Percentiles rank a stretch among this genome's conserved stretches.
Conservation (phyloP, 306 rosid genomes). For the Pueraria montana region DNA sequence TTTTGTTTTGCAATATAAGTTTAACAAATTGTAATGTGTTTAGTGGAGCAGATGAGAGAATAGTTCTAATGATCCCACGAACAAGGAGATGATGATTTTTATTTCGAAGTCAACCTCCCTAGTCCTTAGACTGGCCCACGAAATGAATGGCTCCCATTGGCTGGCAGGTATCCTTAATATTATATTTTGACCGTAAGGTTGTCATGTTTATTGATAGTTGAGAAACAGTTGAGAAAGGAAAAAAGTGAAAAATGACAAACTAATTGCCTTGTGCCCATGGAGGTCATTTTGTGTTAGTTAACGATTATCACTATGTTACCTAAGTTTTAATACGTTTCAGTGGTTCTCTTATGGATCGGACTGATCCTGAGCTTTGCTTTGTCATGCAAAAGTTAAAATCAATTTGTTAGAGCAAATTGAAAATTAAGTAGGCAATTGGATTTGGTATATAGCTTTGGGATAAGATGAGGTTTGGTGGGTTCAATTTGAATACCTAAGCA, state of each 20-base stretch:
- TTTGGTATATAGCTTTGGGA: not conserved
- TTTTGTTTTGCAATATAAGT: not conserved
- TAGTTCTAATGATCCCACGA: not conserved
- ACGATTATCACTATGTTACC: constrained; percentile 7
- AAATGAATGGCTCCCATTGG: constrained; percentile 11
- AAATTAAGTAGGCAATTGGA: constrained; percentile 38
- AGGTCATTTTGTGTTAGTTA: not conserved
- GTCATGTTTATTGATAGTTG: constrained; percentile 1
- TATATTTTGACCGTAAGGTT: constrained; percentile 12
- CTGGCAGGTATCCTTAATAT: not conserved
- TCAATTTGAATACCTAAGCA: constrained; percentile 11
- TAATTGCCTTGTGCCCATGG: not conserved
- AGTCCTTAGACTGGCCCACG: not conserved
- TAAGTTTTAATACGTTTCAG: not conserved
- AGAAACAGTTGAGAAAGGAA: not conserved
- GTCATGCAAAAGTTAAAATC: constrained; percentile 27
- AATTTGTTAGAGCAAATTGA: constrained; percentile 24
- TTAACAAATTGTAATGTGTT: not conserved
- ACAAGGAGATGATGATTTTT: not conserved
- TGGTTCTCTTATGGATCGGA: not conserved
- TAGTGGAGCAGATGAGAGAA: constrained; percentile 33
- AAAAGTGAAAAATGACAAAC: not conserved
- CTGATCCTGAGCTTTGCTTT: not conserved
- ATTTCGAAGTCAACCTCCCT: constrained; percentile 18
- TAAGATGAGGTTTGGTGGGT: constrained; percentile 36